phyloP scores from a whole-genome alignment of 2,329 filamentous ascomycete genomes.

The Leptographium galeiforme region DNA sequence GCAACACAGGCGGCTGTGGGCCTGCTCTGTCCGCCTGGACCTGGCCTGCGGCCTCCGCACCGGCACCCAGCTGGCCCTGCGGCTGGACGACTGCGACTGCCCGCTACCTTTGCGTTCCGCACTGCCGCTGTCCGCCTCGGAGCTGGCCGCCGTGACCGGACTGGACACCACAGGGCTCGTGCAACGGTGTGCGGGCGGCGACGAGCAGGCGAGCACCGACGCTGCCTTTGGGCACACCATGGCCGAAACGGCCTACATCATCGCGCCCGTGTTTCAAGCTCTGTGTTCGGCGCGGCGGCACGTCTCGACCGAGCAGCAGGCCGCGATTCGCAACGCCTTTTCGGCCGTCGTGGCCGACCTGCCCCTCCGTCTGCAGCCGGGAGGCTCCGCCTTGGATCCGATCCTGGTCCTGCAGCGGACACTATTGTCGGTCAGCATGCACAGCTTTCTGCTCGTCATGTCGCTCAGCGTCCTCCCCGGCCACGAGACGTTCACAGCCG shows the following conservation, averaged over 20 bases:
- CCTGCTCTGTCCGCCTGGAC: slow-evolving; percentile 9
- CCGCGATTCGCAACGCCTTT: not conserved
- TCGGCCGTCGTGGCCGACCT: not conserved
- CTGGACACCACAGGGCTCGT: not conserved
- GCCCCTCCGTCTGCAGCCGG: not conserved
- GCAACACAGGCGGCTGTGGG: slow-evolving; percentile 12
- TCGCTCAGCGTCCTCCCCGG: not conserved
- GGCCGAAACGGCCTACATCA: not conserved
- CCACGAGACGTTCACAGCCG: not conserved
- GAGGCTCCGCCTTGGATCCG: not conserved
- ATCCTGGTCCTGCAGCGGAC: slow-evolving; percentile 2
- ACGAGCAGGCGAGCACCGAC: not conserved
- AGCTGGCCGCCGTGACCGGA: not conserved
- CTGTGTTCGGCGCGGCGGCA: slow-evolving; percentile 1
- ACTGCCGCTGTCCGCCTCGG: not conserved
- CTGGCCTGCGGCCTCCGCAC: slow-evolving; percentile 12
- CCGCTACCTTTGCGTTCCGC: slow-evolving; percentile 1
- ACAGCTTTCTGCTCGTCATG: slow-evolving; percentile 5
- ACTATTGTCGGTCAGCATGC: slow-evolving; percentile 2
- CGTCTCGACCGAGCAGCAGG: not conserved
- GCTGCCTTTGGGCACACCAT: not conserved
- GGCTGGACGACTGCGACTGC: slow-evolving; percentile 13
- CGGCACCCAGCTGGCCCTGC: slow-evolving; percentile 10
- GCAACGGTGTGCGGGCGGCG: not conserved
- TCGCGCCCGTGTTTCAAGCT: slow-evolving; percentile 2